Percentiles rank a stretch among this genome's conserved stretches.
These are phyloP conservation scores for Corymbia citriodora DNA, from an alignment of 441 rosid genomes.

Conservation along the genomic window DNA sequence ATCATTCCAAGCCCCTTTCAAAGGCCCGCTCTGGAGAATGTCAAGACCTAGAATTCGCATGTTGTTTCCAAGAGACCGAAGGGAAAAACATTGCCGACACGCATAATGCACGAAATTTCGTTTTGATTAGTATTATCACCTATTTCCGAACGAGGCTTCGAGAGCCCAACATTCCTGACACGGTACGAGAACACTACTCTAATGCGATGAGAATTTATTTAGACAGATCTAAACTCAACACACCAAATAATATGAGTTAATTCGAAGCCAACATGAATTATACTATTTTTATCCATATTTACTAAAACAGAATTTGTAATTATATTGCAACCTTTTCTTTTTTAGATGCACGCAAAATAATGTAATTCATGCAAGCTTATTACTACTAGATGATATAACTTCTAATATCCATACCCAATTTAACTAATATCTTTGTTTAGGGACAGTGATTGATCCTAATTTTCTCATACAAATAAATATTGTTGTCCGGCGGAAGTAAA, in stretches of 20 bases:
- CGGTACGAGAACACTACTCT: background rate
- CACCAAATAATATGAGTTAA: background rate
- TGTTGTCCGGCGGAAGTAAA: background rate
- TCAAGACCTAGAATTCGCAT: background rate
- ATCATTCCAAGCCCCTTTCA: background rate
- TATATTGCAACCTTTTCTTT: too few relatives aligned
- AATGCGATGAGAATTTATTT: background rate
- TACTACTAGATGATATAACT: too few relatives aligned
- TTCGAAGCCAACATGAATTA: background rate
- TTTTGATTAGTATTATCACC: background rate
- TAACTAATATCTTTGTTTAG: too few relatives aligned
- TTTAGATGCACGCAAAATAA: too few relatives aligned
- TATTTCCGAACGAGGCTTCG: background rate
- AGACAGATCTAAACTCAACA: background rate
- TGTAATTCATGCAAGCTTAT: too few relatives aligned
- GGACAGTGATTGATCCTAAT: too few relatives aligned
- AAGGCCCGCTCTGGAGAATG: background rate
- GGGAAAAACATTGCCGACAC: background rate
- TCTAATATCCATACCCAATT: too few relatives aligned
- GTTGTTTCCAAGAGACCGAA: background rate
- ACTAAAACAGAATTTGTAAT: too few relatives aligned
- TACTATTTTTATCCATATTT: too few relatives aligned
- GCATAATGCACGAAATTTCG: background rate
- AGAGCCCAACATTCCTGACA: background rate
- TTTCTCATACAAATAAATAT: too few relatives aligned